phyloP scores from a whole-genome alignment of 352 stramenopile species.

The Globisporangium cederbergense region DNA sequence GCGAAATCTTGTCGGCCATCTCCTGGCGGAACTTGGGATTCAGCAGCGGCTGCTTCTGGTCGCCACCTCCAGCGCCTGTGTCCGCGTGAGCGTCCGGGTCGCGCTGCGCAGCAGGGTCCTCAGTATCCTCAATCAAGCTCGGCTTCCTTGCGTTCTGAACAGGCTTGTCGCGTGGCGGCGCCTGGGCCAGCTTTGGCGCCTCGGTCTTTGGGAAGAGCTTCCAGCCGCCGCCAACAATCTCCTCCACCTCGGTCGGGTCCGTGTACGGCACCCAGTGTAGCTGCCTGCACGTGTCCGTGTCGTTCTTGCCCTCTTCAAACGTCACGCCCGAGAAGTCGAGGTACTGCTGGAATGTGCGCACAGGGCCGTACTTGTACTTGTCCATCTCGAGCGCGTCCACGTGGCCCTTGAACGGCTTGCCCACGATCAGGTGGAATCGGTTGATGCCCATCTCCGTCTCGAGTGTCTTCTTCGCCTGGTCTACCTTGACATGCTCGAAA shows the following conservation, averaged over 20 bases:
- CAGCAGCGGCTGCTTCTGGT: conserved; percentile 26
- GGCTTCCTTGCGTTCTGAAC: conserved; percentile 17
- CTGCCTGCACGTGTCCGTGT: conserved; percentile 58
- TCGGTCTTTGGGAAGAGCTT: conserved; percentile 30
- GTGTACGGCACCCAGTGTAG: conserved; percentile 71
- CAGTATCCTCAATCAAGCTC: conserved; percentile 28
- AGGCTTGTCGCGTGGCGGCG: conserved; percentile 15
- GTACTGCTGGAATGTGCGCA: conserved; percentile 58
- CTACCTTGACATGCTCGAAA: conserved; percentile 55
- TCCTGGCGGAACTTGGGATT: conserved; percentile 45
- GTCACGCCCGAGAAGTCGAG: conserved; percentile 56
- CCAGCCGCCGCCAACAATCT: conserved; percentile 46
- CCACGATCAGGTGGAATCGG: conserved; percentile 55
- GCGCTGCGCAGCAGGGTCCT: conserved; percentile 25
- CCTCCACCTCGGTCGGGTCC: conserved; percentile 48
- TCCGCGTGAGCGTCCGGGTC: conserved; percentile 36
- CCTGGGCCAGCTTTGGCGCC: neutral
- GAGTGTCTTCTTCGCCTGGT: conserved; percentile 33
- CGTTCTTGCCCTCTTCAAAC: conserved; percentile 44
- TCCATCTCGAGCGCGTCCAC: conserved; percentile 63
- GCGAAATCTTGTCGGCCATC: conserved; percentile 27
- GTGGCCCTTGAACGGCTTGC: conserved; percentile 49
- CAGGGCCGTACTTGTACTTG: conserved; percentile 48
- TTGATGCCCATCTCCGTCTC: conserved; percentile 57
- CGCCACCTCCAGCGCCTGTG: conserved; percentile 28